A percentile compares a stretch with the other conserved stretches of the same genome.
Conservation (phyloP, 345 rosid species). For the rapeseed (Brassica napus) region DNA sequence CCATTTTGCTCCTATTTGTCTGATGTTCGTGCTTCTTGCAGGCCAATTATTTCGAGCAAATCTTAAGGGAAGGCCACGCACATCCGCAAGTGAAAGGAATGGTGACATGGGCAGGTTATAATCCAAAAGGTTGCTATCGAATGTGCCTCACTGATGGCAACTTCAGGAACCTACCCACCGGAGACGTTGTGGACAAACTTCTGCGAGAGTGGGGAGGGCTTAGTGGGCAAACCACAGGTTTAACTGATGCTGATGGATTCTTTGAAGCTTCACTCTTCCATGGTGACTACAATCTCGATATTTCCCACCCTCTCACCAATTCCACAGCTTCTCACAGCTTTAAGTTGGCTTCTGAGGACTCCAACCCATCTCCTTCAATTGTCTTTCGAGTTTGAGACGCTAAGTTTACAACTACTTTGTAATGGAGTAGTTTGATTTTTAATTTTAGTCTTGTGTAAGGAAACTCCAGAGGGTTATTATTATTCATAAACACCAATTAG, state of each 20-base stretch:
- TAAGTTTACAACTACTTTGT: conserved; percentile 1
- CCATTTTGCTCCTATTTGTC: not conserved
- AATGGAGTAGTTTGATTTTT: not conserved
- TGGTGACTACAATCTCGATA: conserved; percentile 57
- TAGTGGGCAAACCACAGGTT: conserved; percentile 25
- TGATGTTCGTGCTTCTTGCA: conserved; percentile 17
- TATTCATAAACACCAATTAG: not conserved
- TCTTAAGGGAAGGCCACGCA: conserved; percentile 65
- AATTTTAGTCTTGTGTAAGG: not conserved
- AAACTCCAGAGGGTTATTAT: not conserved
- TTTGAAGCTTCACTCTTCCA: conserved; percentile 59
- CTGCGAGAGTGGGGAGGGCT: conserved; percentile 56
- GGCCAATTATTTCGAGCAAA: conserved; percentile 59
- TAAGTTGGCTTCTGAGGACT: conserved; percentile 18
- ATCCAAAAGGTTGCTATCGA: conserved; percentile 57
- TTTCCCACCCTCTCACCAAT: conserved; percentile 24
- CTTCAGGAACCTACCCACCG: conserved; percentile 65
- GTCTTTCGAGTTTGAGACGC: conserved; percentile 24
- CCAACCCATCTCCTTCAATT: conserved; percentile 1
- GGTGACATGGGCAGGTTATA: conserved; percentile 68
- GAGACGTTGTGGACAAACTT: conserved; percentile 76
- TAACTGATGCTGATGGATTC: conserved; percentile 55
- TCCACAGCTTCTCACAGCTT: conserved; percentile 25
- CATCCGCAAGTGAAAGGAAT: conserved; percentile 76
- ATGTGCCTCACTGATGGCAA: conserved; percentile 80